Evolutionary conservation across 2,329 filamentous ascomycete genomes (phyloP).

Genomic region (Kalmusia sp.): DNA sequence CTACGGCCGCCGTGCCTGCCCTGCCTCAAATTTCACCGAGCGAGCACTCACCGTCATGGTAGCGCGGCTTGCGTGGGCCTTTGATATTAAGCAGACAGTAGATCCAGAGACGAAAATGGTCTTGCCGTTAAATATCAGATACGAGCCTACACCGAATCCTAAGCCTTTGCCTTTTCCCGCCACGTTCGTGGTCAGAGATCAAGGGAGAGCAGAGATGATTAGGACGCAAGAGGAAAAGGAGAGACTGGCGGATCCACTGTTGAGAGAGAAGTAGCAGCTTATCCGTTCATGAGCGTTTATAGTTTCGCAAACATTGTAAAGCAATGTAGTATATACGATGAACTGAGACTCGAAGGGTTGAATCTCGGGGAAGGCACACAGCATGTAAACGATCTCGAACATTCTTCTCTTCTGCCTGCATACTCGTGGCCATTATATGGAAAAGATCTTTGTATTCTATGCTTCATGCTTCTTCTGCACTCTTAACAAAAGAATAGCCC

Average conservation of each 20-base stretch:
- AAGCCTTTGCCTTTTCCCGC: background rate
- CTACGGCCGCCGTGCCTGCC: constrained; percentile 19
- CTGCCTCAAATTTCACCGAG: constrained; percentile 22
- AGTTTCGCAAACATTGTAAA: no score
- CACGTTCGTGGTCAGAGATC: background rate
- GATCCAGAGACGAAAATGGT: background rate
- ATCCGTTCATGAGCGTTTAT: no score
- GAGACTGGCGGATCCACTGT: background rate
- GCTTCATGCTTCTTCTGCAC: background rate
- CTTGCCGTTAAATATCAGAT: background rate
- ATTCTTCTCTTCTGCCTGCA: no score
- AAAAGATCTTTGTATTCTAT: background rate
- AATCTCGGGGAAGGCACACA: no score
- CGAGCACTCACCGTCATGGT: constrained; percentile 15
- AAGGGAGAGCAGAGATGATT: background rate
- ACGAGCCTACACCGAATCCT: background rate
- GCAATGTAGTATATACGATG: no score
- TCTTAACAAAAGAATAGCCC: background rate
- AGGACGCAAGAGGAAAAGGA: background rate
- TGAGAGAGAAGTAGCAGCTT: no score
- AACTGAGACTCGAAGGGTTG: no score
- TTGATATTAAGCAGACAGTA: constrained; percentile 10
- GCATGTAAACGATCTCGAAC: no score
- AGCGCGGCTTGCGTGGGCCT: constrained; percentile 22
- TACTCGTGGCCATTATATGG: background rate